These are phyloP conservation scores for Neolentinus lepideus DNA, from an alignment of 1,284 basidiomycete genomes.

Conservation along the genomic window DNA sequence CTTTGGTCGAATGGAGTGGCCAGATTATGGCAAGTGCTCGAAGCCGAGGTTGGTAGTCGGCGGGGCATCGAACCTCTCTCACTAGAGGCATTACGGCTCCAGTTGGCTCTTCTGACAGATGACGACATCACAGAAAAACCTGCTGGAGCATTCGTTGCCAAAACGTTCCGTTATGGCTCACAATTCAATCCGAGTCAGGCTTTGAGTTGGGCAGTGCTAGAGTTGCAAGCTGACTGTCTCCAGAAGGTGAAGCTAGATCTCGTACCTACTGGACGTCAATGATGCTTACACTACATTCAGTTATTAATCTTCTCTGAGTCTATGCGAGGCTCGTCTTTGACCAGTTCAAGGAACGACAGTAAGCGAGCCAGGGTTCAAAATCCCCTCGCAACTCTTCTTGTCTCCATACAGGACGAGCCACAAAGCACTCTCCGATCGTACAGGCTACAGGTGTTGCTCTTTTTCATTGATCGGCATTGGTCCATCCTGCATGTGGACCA, in stretches of 20 bases:
- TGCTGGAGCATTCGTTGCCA: constrained; percentile 43
- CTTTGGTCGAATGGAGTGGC: constrained; percentile 36
- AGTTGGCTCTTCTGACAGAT: constrained; percentile 22
- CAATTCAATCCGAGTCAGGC: constrained; percentile 68
- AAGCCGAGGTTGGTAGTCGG: constrained; percentile 55
- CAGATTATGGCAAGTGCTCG: constrained; percentile 45
- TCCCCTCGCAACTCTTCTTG: constrained; percentile 53
- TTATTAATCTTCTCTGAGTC: constrained; percentile 57
- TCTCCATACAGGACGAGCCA: constrained; percentile 34
- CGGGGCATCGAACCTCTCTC: constrained; percentile 58
- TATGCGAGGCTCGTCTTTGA: constrained; percentile 29
- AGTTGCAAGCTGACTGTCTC: constrained; percentile 80
- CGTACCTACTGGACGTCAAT: background rate
- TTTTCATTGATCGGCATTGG: constrained; percentile 79
- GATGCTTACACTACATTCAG: constrained; percentile 29
- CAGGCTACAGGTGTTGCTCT: constrained; percentile 76
- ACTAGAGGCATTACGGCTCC: constrained; percentile 57
- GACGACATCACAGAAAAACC: constrained; percentile 10
- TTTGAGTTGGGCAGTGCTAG: constrained; percentile 73
- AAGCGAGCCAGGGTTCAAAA: constrained; percentile 51
- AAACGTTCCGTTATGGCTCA: constrained; percentile 65
- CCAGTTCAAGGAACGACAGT: constrained; percentile 18
- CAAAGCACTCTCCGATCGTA: constrained; percentile 33
- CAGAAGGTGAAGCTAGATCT: constrained; percentile 44
- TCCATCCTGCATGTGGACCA: constrained; percentile 44